These are phyloP conservation scores for Tilletia indica DNA, from an alignment of 1,284 basidiomycete species.

Conservation along the genomic window DNA sequence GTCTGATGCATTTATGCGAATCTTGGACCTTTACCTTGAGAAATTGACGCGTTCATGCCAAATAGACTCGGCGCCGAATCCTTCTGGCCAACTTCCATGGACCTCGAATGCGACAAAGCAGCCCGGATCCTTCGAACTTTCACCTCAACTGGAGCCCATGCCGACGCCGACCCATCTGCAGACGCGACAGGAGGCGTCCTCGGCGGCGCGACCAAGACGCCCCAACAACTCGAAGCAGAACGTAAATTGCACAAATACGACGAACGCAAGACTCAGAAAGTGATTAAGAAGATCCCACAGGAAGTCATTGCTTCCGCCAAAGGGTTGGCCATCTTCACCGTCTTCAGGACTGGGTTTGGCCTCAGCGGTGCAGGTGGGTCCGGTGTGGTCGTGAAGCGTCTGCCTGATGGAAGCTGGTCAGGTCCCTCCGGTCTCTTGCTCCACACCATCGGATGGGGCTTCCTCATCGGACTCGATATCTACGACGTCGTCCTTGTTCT, in stretches of 20 bases:
- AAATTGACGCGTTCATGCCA: slow-evolving; percentile 30
- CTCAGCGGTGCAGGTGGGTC: slow-evolving; percentile 41
- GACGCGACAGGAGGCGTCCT: slow-evolving; percentile 20
- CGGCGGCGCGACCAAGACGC: slow-evolving; percentile 28
- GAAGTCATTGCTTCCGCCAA: slow-evolving; percentile 27
- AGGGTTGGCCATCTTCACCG: slow-evolving; percentile 53
- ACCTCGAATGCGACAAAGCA: slow-evolving; percentile 47
- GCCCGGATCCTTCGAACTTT: slow-evolving; percentile 50
- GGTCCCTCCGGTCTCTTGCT: slow-evolving; percentile 51
- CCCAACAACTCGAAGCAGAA: not conserved
- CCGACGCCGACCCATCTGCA: slow-evolving; percentile 27
- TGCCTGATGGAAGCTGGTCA: slow-evolving; percentile 53
- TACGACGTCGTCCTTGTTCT: slow-evolving; percentile 57
- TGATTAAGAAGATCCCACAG: slow-evolving; percentile 53
- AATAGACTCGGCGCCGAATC: slow-evolving; percentile 46
- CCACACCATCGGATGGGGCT: slow-evolving; percentile 50
- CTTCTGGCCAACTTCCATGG: slow-evolving; percentile 49
- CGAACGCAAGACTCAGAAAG: slow-evolving; percentile 49
- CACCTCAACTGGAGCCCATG: slow-evolving; percentile 36
- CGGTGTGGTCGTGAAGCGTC: slow-evolving; percentile 50
- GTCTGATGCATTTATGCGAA: not conserved
- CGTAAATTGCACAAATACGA: slow-evolving; percentile 44
- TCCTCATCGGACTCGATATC: slow-evolving; percentile 55
- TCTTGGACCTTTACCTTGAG: not conserved
- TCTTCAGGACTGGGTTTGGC: slow-evolving; percentile 49